Evolutionary conservation across 306 rosid genomes (phyloP), one percentile per base, ranked within the genome.

Genomic region (Echinosophora koreensis): DNA sequence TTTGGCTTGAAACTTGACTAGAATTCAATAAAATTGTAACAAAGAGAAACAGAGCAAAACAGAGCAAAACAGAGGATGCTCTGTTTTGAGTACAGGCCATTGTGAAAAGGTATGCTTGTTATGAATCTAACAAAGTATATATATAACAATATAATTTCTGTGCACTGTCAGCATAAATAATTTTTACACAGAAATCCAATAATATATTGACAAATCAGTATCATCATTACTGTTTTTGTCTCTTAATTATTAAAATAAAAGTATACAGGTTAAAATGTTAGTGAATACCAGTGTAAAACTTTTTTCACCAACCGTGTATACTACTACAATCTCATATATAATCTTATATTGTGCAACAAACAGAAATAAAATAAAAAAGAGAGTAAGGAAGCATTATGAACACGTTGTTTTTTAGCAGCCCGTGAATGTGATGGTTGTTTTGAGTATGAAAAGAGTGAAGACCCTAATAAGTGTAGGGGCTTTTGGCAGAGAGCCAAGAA

Each of bases 341-440:
- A 22, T 22, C 22, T 22, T 22, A 22, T 0, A 22, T 0, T 0
- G 22, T 22, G 22, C 1, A 22, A 65, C 4, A 4, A 32, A 15
- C 16, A 37, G 6, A 3, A 5, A 46, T 41, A 3, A 71, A 41
- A 38, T 2, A 0, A 46, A 2, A 4, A 63, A 38, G 37, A 61
- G 63, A 37, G 15, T 47, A 2, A 35, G 5, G 0, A 37, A 51
- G 30, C 42, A 73, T 8, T 66, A 34, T 22, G 15, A 39, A 22
- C 75, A 83, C 59, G 67, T 78, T 84, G 85, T 81, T 79, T 84
- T 84, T 12, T 82, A 80, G 91, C 70, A 50, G 68, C 84, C 92
- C 97, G 96, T 90, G 67, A 62, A 35, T 62, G 47, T 62, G 97
- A 90, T 18, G 83, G 85, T 15, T 65, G 72, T 73, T 57, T 6